Evolutionary conservation across 768 basidiomycete genomes (phyloP).

Genomic region (Cystofilobasidium capitatum): DNA sequence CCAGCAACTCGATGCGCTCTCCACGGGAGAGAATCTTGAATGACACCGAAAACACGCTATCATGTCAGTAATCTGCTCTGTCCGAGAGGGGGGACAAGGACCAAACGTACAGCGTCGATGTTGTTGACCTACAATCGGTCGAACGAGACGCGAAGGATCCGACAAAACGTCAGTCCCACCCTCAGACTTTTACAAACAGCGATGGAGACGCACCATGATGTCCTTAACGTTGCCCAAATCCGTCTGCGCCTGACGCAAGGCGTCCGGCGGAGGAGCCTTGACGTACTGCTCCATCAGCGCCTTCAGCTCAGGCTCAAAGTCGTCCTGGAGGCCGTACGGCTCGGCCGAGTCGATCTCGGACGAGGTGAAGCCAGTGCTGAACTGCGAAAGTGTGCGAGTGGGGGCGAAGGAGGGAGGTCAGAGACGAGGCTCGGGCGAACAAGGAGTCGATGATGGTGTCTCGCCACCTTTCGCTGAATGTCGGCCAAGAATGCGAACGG

Average conservation of each 20-base stretch:
- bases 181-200: neutral
- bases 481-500: constrained; percentile 89
- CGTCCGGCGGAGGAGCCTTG: constrained; percentile 74
- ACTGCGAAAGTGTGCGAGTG: constrained; percentile 27
- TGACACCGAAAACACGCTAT: neutral
- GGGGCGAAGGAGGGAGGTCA: neutral
- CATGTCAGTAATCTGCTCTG: neutral
- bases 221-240: constrained; percentile 66
- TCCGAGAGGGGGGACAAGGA: neutral
- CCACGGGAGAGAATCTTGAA: constrained; percentile 78
- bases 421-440: neutral
- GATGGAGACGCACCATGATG: constrained; percentile 53
- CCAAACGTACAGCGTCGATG: constrained; percentile 51
- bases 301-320: constrained; percentile 40
- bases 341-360: constrained; percentile 40
- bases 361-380: neutral
- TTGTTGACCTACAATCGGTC: constrained; percentile 57
- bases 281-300: constrained; percentile 79
- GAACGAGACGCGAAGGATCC: neutral
- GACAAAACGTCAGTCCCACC: neutral
- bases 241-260: constrained; percentile 76
- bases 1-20: constrained; percentile 87
- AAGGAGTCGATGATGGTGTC: neutral
- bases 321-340: constrained; percentile 37
- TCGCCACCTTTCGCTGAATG: constrained; percentile 51